A percentile compares a stretch with the other conserved stretches of the same genome.
These are phyloP conservation scores for Lentinula aciculospora DNA, from an alignment of 768 basidiomycete genomes.

Conservation along the genomic window DNA sequence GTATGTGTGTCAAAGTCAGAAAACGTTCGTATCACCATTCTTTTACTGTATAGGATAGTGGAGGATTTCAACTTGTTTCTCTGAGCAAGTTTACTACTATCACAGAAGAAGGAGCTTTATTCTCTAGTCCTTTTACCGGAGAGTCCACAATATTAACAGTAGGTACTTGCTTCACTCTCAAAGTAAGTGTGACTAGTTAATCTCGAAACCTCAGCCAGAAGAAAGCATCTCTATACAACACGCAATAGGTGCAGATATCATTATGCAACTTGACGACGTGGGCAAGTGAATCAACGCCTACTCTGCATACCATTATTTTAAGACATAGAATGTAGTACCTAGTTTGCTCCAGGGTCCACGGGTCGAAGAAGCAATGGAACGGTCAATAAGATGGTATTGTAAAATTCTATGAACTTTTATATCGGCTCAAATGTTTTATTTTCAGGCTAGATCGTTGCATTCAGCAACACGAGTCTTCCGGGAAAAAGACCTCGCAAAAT, in stretches of 20 bases:
- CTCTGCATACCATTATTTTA: background rate
- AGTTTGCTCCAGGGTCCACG: conserved; percentile 77
- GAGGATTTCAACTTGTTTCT: conserved; percentile 86
- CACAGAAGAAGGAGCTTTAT: conserved; percentile 85
- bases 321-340: conserved; percentile 56
- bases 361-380: conserved; percentile 83
- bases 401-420: background rate
- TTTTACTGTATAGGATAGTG: conserved; percentile 58
- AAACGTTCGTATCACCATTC: conserved; percentile 4
- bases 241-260: conserved; percentile 87
- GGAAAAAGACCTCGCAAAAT: conserved; percentile 64
- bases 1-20: conserved; percentile 31
- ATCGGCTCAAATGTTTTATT: background rate
- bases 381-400: conserved; percentile 70
- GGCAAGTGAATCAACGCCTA: conserved; percentile 40
- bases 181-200: conserved; percentile 3
- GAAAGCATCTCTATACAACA: conserved; percentile 90
- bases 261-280: conserved; percentile 95
- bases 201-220: conserved; percentile 55
- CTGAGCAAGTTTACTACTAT: conserved; percentile 80
- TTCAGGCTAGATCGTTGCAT: conserved; percentile 73
- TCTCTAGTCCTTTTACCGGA: conserved; percentile 80
- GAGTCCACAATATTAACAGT: conserved; percentile 88
- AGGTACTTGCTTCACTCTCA: conserved; percentile 10
- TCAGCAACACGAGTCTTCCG: conserved; percentile 61